Evolutionary conservation across 75 land plant genomes (phyloP).

Genomic region (Chamaecyparis obtusa): DNA sequence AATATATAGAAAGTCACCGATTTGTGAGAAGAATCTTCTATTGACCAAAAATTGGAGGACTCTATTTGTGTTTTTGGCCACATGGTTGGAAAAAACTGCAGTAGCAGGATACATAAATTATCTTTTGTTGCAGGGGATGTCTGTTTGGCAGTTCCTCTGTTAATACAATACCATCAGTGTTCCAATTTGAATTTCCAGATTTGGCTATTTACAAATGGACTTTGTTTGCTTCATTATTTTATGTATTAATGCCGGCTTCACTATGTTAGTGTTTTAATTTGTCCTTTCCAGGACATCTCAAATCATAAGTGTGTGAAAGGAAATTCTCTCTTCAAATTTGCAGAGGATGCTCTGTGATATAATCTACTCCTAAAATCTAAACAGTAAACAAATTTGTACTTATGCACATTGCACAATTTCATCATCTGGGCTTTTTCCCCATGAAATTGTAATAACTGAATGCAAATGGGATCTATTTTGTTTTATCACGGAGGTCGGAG

Average conservation of each 20-base stretch:
- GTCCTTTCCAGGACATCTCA: no score
- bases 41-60: neutral
- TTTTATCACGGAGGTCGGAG: no score
- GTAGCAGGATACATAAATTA: slow-evolving; percentile 1
- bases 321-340: no score
- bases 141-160: neutral
- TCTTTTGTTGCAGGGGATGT: slow-evolving; percentile 3
- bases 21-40: neutral
- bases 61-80: neutral
- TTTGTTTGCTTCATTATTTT: neutral
- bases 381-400: no score
- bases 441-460: no score
- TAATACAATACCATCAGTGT: neutral
- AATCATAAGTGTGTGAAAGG: no score
- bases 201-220: neutral
- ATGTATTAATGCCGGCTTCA: neutral
- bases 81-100: neutral
- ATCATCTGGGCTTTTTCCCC: no score
- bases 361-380: no score
- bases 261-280: neutral
- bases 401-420: no score
- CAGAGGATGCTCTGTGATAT: no score
- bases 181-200: neutral
- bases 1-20: neutral
- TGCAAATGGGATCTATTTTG: no score